Evolutionary conservation across 1,139 yeast species (phyloP).

Genomic region (Pichia sp.): DNA sequence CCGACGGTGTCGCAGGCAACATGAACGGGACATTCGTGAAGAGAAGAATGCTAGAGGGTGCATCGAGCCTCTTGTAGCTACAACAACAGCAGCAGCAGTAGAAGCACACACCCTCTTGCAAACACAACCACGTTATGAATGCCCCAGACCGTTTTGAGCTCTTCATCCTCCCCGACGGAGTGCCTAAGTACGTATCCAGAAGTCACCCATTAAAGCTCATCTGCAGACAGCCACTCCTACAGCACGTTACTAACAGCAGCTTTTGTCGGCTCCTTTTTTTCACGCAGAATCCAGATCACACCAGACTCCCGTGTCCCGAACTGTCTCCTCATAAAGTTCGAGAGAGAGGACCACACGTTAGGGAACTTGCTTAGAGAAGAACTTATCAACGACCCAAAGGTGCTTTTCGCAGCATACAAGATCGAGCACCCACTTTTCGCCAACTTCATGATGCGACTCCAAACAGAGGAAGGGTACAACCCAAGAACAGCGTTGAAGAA

Average conservation of each 20-base stretch:
- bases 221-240: too few relatives aligned
- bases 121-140: conserved; percentile 52
- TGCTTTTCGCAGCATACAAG: conserved; percentile 92
- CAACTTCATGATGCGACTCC: conserved; percentile 86
- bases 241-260: background rate
- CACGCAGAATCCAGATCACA: conserved; percentile 57
- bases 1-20: too few relatives aligned
- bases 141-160: conserved; percentile 99
- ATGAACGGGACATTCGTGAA: too few relatives aligned
- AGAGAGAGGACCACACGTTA: conserved; percentile 95
- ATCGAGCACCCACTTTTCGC: conserved; percentile 98
- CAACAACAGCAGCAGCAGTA: too few relatives aligned
- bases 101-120: background rate
- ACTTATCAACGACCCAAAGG: conserved; percentile 78
- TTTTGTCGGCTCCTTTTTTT: background rate
- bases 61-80: background rate
- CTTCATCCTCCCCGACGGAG: conserved; percentile 95
- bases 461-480: conserved; percentile 90
- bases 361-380: conserved; percentile 88
- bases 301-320: conserved; percentile 96
- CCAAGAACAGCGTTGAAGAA: conserved; percentile 87
- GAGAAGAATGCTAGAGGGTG: too few relatives aligned
- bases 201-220: too few relatives aligned
- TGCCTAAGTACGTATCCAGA: conserved; percentile 56
- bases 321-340: conserved; percentile 87